Conservation (phyloP, 1,139 yeast species). For the Hansenula anomala region DNA sequence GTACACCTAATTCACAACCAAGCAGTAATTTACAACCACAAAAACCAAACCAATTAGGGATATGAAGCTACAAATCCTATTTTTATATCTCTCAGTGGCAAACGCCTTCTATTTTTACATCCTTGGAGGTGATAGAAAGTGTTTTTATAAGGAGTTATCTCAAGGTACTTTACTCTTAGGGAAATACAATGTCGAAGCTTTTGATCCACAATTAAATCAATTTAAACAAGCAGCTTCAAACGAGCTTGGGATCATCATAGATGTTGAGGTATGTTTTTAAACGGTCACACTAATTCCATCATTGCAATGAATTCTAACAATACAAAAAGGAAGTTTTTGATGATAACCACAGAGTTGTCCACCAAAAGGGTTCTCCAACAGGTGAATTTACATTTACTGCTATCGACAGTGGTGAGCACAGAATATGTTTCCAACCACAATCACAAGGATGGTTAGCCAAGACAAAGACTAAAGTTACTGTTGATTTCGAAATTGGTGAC, state of each 20-base stretch:
- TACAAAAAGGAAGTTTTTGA: constrained; percentile 53
- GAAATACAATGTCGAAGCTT: constrained; percentile 52
- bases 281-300: background rate
- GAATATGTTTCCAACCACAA: constrained; percentile 64
- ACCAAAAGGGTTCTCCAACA: constrained; percentile 52
- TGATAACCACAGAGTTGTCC: constrained; percentile 61
- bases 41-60: too few species aligned
- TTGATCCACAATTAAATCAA: constrained; percentile 37
- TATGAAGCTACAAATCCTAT: constrained; percentile 2
- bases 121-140: constrained; percentile 53
- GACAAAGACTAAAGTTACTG: constrained; percentile 40
- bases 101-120: constrained; percentile 43
- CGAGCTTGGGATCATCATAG: constrained; percentile 41
- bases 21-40: background rate
- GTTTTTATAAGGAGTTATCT: constrained; percentile 63
- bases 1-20: background rate
- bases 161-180: constrained; percentile 58
- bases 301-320: background rate
- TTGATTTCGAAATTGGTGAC: constrained; percentile 51
- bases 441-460: constrained; percentile 54
- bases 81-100: constrained; percentile 20
- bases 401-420: constrained; percentile 67
- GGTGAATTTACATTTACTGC: constrained; percentile 71
- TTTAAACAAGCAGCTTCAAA: constrained; percentile 38
- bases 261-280: constrained; percentile 34